These are phyloP conservation scores for Kodamaea restingae DNA, from an alignment of 805 yeast genomes.

Conservation along the genomic window DNA sequence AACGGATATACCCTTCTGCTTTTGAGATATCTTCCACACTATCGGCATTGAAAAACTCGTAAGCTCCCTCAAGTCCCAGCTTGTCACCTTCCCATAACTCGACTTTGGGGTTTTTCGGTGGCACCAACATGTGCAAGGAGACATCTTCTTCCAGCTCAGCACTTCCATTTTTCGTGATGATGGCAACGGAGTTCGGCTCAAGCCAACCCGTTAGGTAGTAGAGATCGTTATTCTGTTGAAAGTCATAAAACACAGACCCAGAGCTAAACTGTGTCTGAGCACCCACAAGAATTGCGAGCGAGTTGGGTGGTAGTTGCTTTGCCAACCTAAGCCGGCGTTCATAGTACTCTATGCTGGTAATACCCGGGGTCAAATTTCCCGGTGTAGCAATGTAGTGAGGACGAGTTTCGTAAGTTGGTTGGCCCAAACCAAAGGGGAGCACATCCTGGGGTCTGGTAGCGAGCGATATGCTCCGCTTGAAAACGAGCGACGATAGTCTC, in stretches of 20 bases:
- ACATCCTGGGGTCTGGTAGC: slow-evolving; percentile 15
- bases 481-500: slow-evolving; percentile 2
- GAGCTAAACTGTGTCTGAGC: slow-evolving; percentile 72
- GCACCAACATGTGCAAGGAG: slow-evolving; percentile 76
- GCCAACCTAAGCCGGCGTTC: slow-evolving; percentile 63
- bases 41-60: slow-evolving; percentile 85
- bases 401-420: slow-evolving; percentile 81
- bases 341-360: slow-evolving; percentile 77
- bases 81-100: slow-evolving; percentile 97
- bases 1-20: slow-evolving; percentile 41
- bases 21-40: slow-evolving; percentile 50
- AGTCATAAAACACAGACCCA: slow-evolving; percentile 86
- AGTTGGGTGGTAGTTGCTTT: slow-evolving; percentile 51
- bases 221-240: slow-evolving; percentile 88
- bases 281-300: slow-evolving; percentile 75
- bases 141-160: slow-evolving; percentile 46
- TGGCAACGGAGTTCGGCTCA: slow-evolving; percentile 75
- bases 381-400: slow-evolving; percentile 63
- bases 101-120: slow-evolving; percentile 67
- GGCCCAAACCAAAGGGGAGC: slow-evolving; percentile 58
- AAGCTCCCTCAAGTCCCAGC: slow-evolving; percentile 80
- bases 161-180: slow-evolving; percentile 58
- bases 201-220: slow-evolving; percentile 89
- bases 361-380: slow-evolving; percentile 87
- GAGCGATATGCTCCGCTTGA: slow-evolving; percentile 4